Percentiles rank a stretch among this genome's conserved stretches.
Conservation (phyloP, 129 eudicot genomes). For the Lonicera japonica region DNA sequence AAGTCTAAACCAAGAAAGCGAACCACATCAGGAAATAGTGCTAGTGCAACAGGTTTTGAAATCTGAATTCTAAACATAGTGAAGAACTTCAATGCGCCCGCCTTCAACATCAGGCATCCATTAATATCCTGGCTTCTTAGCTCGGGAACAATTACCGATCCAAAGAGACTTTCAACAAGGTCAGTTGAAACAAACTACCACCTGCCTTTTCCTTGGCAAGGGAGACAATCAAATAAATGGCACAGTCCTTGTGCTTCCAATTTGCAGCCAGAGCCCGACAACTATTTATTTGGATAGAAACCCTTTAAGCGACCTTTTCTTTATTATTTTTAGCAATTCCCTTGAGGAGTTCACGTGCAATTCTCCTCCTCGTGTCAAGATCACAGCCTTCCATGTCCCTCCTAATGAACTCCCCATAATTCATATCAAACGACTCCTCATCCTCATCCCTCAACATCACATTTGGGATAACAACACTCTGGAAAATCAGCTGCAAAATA, state of each 20-base stretch:
- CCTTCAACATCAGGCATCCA: constrained; percentile 77
- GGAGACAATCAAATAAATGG: constrained; percentile 81
- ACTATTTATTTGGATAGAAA: constrained; percentile 49
- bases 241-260: constrained; percentile 92
- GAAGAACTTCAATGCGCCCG: constrained; percentile 86
- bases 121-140: constrained; percentile 69
- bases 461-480: constrained; percentile 83
- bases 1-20: constrained; percentile 55
- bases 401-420: constrained; percentile 79
- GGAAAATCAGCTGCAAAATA: constrained; percentile 57
- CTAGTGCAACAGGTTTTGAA: constrained; percentile 58
- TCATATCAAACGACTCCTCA: constrained; percentile 89
- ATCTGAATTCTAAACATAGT: constrained; percentile 70
- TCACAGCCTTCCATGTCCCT: constrained; percentile 96
- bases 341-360: constrained; percentile 94
- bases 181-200: constrained; percentile 70
- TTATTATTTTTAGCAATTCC: constrained; percentile 77
- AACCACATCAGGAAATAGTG: constrained; percentile 73
- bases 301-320: constrained; percentile 59
- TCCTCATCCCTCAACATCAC: constrained; percentile 93
- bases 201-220: constrained; percentile 68
- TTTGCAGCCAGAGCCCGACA: constrained; percentile 63
- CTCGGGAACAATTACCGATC: constrained; percentile 81
- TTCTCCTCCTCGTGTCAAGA: constrained; percentile 88
- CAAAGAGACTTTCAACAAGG: constrained; percentile 68